phyloP scores from a whole-genome alignment of 306 rosid genomes.

The Acacia acuminata region DNA sequence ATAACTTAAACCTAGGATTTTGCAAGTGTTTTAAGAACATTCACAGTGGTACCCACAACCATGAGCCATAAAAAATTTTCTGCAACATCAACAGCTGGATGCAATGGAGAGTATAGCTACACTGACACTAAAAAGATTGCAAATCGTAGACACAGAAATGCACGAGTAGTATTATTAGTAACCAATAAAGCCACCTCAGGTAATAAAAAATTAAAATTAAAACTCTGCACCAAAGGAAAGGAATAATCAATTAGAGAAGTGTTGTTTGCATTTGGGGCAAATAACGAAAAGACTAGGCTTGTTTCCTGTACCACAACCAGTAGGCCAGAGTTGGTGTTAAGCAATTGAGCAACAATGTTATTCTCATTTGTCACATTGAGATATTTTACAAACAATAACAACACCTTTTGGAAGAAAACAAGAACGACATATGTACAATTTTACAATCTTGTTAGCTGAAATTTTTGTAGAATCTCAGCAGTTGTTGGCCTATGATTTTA shows the following conservation, averaged over 20 bases:
- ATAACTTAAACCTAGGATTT: too few relatives aligned
- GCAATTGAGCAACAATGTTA: constrained; percentile 14
- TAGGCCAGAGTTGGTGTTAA: background rate
- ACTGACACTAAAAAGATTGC: constrained; percentile 63
- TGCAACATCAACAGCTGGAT: constrained; percentile 83
- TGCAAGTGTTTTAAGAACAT: too few relatives aligned
- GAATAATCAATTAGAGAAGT: constrained; percentile 59
- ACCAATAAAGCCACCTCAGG: constrained; percentile 27
- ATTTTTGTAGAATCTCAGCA: constrained; percentile 18
- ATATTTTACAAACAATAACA: constrained; percentile 24
- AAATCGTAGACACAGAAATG: constrained; percentile 28
- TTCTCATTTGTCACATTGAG: background rate
- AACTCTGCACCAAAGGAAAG: background rate
- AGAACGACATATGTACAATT: background rate
- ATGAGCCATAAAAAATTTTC: constrained; percentile 97
- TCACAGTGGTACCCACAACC: constrained; percentile 96
- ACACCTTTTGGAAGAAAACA: constrained; percentile 16
- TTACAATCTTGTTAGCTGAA: constrained; percentile 10
- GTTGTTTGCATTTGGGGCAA: constrained; percentile 87
- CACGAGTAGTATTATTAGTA: constrained; percentile 8
- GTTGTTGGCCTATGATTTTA: background rate
- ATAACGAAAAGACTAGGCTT: constrained; percentile 66
- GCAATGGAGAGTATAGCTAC: constrained; percentile 89
- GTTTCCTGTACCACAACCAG: constrained; percentile 63
- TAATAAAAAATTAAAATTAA: background rate